A percentile compares a stretch with the other conserved stretches of the same genome.
Evolutionary conservation across 2,329 filamentous ascomycete genomes (phyloP).

Genomic region (Nothophoma quercina): DNA sequence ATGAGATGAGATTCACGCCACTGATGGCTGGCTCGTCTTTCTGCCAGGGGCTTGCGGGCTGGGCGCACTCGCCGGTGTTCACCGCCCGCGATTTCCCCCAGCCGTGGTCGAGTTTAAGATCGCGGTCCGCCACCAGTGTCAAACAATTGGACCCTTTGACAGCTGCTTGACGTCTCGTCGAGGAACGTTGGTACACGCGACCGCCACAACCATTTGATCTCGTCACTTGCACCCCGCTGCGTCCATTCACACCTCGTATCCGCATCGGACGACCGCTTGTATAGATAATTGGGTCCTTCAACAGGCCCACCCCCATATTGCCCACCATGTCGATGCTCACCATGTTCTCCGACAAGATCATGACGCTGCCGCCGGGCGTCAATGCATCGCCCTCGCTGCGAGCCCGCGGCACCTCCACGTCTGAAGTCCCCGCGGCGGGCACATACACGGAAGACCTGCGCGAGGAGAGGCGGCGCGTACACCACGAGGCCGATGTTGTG

Average conservation of each 20-base stretch:
- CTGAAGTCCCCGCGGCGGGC: conserved; percentile 20
- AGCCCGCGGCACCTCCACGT: conserved; percentile 25
- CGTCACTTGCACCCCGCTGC: background rate
- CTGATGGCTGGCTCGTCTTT: conserved; percentile 6
- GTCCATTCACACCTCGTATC: background rate
- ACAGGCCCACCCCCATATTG: conserved; percentile 19
- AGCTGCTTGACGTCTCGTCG: background rate
- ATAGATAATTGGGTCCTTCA: conserved; percentile 17
- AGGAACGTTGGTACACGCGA: background rate
- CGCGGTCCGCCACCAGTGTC: conserved; percentile 30
- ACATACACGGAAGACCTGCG: conserved; percentile 31
- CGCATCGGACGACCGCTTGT: background rate
- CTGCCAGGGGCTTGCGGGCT: conserved; percentile 14
- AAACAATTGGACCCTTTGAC: conserved; percentile 1
- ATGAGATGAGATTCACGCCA: conserved; percentile 46
- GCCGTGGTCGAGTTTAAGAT: conserved; percentile 33
- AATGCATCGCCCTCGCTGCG: conserved; percentile 18
- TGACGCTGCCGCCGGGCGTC: conserved; percentile 34
- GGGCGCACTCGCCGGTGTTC: conserved; percentile 29
- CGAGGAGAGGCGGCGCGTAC: conserved; percentile 58
- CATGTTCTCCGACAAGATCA: conserved; percentile 35
- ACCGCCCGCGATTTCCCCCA: conserved; percentile 26
- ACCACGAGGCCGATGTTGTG: conserved; percentile 79
- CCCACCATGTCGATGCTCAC: conserved; percentile 33
- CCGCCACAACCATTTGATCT: background rate